A percentile compares a stretch with the other conserved stretches of the same genome.
phyloP scores from a whole-genome alignment of 176 grass and related monocot species.

The Oryza glaberrima region DNA sequence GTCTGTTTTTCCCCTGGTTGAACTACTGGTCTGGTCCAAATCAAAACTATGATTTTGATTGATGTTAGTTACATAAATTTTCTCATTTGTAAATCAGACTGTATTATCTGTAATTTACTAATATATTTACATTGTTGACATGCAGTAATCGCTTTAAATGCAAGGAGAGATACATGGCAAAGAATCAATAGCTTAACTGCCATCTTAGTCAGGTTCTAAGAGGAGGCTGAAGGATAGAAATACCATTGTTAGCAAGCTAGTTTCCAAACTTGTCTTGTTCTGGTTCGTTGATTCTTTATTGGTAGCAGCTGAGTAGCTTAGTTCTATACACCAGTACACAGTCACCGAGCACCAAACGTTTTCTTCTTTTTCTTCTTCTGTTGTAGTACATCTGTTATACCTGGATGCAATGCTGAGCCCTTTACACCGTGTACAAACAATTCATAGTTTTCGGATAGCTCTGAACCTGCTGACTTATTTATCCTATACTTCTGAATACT shows the following conservation, averaged over 20 bases:
- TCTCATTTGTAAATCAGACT: not conserved
- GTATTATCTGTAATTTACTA: slow-evolving; percentile 17
- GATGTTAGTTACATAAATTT: not conserved
- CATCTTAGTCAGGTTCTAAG: slow-evolving; percentile 31
- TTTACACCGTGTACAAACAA: slow-evolving; percentile 51
- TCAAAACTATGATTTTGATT: not conserved
- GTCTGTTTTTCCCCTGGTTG: not conserved
- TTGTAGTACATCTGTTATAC: slow-evolving; percentile 35
- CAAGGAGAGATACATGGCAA: slow-evolving; percentile 10
- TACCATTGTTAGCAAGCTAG: slow-evolving; percentile 40
- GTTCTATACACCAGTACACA: slow-evolving; percentile 33
- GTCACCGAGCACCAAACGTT: slow-evolving; percentile 19
- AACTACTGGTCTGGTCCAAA: not conserved
- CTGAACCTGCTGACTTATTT: not conserved
- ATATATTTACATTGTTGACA: slow-evolving; percentile 35
- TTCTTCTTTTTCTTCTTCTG: slow-evolving; percentile 2
- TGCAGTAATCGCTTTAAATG: slow-evolving; percentile 45
- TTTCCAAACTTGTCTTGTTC: slow-evolving; percentile 27
- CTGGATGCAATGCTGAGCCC: slow-evolving; percentile 18
- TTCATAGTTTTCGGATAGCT: slow-evolving; percentile 30
- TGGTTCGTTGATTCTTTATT: slow-evolving; percentile 40
- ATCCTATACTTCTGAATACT: slow-evolving; percentile 18
- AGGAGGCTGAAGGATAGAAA: slow-evolving; percentile 42
- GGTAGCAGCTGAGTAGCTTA: slow-evolving; percentile 37
- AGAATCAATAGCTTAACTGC: slow-evolving; percentile 41